phyloP scores from a whole-genome alignment of 441 rosid species.

The Gossypium schwendimanii region DNA sequence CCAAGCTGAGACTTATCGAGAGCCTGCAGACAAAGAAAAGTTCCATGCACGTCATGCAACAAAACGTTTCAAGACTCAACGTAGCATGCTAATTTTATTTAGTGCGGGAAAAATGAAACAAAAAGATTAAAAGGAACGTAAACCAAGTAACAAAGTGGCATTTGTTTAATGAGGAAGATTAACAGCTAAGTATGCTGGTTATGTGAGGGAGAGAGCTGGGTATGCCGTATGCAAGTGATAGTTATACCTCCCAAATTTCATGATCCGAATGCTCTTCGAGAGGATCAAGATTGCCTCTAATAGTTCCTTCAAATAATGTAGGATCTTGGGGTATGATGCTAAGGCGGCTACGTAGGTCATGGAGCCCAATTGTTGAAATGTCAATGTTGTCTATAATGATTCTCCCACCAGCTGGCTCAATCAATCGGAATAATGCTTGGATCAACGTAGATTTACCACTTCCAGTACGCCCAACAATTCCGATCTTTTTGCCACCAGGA shows the following conservation, averaged over 20 bases:
- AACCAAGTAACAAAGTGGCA: not conserved
- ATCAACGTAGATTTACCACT: conserved; percentile 97
- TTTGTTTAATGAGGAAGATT: not conserved
- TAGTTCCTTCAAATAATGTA: conserved; percentile 92
- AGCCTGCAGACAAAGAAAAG: conserved; percentile 47
- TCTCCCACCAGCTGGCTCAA: conserved; percentile 86
- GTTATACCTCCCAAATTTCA: conserved; percentile 42
- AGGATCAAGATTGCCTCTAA: conserved; percentile 92
- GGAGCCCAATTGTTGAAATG: conserved; percentile 85
- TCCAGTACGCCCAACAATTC: conserved; percentile 98
- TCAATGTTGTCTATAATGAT: conserved; percentile 87
- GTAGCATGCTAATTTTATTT: not conserved
- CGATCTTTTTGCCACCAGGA: conserved; percentile 97
- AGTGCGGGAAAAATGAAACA: not conserved
- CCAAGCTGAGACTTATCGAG: conserved; percentile 95
- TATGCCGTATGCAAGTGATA: not conserved
- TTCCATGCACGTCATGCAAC: not conserved
- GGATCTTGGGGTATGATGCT: conserved; percentile 99
- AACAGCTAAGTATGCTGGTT: not conserved
- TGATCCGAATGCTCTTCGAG: conserved; percentile 92
- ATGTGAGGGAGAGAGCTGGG: not conserved
- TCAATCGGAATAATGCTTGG: conserved; percentile 93
- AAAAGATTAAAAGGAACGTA: not conserved
- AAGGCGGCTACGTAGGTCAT: conserved; percentile 90
- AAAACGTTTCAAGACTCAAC: not conserved